A percentile compares a stretch with the other conserved stretches of the same genome.
Conservation (phyloP, 2,329 filamentous ascomycete species). For the Xylariaceae sp. region DNA sequence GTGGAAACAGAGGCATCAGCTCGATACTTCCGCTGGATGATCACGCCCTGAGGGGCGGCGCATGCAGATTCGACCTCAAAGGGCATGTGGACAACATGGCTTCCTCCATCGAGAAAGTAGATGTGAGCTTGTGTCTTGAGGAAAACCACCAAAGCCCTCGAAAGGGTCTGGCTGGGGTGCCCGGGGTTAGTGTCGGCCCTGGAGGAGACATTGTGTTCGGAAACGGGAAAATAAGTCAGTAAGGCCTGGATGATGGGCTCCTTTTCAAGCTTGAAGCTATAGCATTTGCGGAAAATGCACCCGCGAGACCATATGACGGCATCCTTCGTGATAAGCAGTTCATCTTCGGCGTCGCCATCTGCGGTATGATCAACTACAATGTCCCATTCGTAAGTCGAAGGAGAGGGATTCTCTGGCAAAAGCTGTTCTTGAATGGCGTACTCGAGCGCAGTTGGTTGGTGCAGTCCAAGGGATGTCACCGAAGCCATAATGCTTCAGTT, state of each 20-base stretch:
- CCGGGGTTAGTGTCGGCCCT: neutral
- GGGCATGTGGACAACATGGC: slow-evolving; percentile 84
- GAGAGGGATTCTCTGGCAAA: slow-evolving; percentile 60
- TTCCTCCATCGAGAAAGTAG: slow-evolving; percentile 82
- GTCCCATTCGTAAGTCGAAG: slow-evolving; percentile 71
- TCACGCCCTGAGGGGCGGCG: slow-evolving; percentile 72
- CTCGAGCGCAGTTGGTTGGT: slow-evolving; percentile 76
- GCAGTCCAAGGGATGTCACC: slow-evolving; percentile 83
- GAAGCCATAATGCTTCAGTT: slow-evolving; percentile 63
- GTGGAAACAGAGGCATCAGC: slow-evolving; percentile 46
- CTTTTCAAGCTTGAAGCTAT: slow-evolving; percentile 80
- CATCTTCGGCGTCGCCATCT: slow-evolving; percentile 57
- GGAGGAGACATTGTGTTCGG: slow-evolving; percentile 35
- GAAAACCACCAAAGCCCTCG: slow-evolving; percentile 79
- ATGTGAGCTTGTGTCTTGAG: slow-evolving; percentile 90
- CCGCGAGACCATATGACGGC: slow-evolving; percentile 88
- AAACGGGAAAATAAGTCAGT: slow-evolving; percentile 71
- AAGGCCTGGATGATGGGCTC: slow-evolving; percentile 82
- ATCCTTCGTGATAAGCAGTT: slow-evolving; percentile 68
- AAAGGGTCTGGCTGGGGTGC: slow-evolving; percentile 32
- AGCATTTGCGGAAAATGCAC: slow-evolving; percentile 76
- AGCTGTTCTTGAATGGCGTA: slow-evolving; percentile 79
- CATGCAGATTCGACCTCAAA: slow-evolving; percentile 90
- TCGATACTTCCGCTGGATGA: slow-evolving; percentile 75
- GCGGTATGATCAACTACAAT: slow-evolving; percentile 43